These are phyloP conservation scores for Hygrophorus russula DNA, from an alignment of 768 basidiomycete species.

Conservation along the genomic window DNA sequence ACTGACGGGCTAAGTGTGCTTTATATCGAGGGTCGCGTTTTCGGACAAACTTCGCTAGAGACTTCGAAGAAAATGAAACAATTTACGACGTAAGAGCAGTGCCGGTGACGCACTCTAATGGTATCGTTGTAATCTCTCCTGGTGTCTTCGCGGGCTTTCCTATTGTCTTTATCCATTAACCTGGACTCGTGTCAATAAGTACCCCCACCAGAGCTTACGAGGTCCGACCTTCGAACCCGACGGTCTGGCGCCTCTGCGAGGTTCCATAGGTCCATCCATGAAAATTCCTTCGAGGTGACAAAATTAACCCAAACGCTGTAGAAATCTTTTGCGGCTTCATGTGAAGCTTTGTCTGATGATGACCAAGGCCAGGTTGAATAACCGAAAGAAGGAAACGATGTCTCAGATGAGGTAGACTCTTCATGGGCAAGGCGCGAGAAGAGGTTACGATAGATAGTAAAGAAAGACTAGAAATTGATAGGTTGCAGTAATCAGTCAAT, in stretches of 20 bases:
- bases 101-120: slow-evolving; percentile 50
- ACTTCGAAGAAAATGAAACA: slow-evolving; percentile 26
- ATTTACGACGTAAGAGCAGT: background rate
- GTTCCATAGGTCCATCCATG: slow-evolving; percentile 83
- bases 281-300: slow-evolving; percentile 76
- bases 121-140: slow-evolving; percentile 89
- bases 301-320: slow-evolving; percentile 86
- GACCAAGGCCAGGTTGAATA: slow-evolving; percentile 66
- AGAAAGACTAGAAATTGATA: slow-evolving; percentile 62
- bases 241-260: slow-evolving; percentile 78
- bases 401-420: slow-evolving; percentile 41
- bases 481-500: slow-evolving; percentile 1
- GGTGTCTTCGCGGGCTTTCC: slow-evolving; percentile 80
- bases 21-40: slow-evolving; percentile 90
- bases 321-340: slow-evolving; percentile 57
- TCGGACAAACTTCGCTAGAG: slow-evolving; percentile 61
- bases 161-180: slow-evolving; percentile 94
- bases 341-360: slow-evolving; percentile 27
- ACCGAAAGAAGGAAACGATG: slow-evolving; percentile 77
- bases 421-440: slow-evolving; percentile 78
- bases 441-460: slow-evolving; percentile 76
- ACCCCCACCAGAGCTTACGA: background rate
- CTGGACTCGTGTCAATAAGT: slow-evolving; percentile 22
- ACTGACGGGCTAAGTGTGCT: slow-evolving; percentile 38
- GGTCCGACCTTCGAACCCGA: slow-evolving; percentile 56